Conservation (phyloP, 371 early-diverging fungal genomes). For the Mortierella sp. region DNA sequence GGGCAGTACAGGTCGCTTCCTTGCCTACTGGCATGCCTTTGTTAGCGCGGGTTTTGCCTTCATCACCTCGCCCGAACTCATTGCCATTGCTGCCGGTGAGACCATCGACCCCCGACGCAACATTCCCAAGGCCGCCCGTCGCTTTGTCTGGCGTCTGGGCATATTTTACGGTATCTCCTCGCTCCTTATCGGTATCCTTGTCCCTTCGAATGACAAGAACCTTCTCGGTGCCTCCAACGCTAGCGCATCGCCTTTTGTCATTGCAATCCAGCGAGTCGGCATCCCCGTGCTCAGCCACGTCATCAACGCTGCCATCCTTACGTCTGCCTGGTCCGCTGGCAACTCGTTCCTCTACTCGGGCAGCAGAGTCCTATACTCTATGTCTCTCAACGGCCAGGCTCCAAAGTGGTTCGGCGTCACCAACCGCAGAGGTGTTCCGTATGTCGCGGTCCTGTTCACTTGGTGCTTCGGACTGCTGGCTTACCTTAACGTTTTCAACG, state of each 20-base stretch:
- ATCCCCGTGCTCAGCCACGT: constrained; percentile 73
- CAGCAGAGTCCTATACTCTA: constrained; percentile 72
- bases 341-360: constrained; percentile 83
- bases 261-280: constrained; percentile 77
- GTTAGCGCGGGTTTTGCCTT: constrained; percentile 84
- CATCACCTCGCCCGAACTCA: constrained; percentile 82
- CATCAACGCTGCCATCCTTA: constrained; percentile 81
- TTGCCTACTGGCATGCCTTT: constrained; percentile 63
- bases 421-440: constrained; percentile 72
- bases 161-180: constrained; percentile 77
- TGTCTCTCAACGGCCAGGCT: constrained; percentile 76
- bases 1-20: constrained; percentile 28
- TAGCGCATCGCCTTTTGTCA: constrained; percentile 76
- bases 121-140: constrained; percentile 77
- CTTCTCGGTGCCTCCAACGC: constrained; percentile 60
- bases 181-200: constrained; percentile 74
- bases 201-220: constrained; percentile 69
- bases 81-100: constrained; percentile 80
- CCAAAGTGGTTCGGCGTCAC: constrained; percentile 66
- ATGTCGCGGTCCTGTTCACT: constrained; percentile 68
- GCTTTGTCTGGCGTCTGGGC: constrained; percentile 77
- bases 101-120: constrained; percentile 75
- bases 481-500: constrained; percentile 74
- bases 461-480: constrained; percentile 71
- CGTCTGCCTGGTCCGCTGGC: constrained; percentile 76